Percentiles rank a stretch among this genome's conserved stretches.
Conservation (phyloP, 23 red algal genomes). For the Gracilaria gracilis region DNA sequence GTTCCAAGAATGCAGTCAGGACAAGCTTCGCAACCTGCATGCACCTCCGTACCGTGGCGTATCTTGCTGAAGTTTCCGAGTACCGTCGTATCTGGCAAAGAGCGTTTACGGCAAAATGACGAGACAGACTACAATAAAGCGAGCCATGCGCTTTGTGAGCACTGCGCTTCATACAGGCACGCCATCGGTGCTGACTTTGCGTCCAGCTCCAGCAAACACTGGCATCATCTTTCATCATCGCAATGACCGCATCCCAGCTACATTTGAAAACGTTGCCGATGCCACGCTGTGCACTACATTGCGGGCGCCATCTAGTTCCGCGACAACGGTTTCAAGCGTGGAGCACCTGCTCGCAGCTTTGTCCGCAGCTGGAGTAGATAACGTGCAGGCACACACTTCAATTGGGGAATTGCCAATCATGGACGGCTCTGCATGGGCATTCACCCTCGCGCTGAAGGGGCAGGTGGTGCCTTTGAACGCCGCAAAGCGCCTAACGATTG, state of each 20-base stretch:
- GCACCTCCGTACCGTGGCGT: neutral
- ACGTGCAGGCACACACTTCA: constrained; percentile 48
- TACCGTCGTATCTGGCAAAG: neutral
- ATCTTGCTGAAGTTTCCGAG: neutral
- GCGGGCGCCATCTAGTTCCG: constrained; percentile 11
- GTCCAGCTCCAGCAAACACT: constrained; percentile 43
- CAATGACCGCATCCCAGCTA: constrained; percentile 28
- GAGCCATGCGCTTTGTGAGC: constrained; percentile 40
- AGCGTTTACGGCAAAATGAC: neutral
- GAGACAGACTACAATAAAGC: constrained; percentile 54
- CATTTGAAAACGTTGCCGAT: constrained; percentile 43
- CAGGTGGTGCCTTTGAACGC: constrained; percentile 26
- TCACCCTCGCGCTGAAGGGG: constrained; percentile 35
- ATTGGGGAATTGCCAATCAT: constrained; percentile 34
- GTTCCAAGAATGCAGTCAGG: neutral
- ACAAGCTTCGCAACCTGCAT: neutral
- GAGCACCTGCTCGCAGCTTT: constrained; percentile 46
- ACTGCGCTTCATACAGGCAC: constrained; percentile 43
- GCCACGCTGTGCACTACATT: constrained; percentile 30
- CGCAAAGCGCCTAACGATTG: constrained; percentile 19
- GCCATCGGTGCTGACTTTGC: constrained; percentile 40
- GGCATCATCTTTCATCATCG: constrained; percentile 44
- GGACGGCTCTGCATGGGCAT: constrained; percentile 48
- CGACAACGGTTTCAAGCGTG: constrained; percentile 36
- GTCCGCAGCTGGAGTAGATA: constrained; percentile 51